A percentile compares a stretch with the other conserved stretches of the same genome.
phyloP scores from a whole-genome alignment of 768 basidiomycete genomes.

The Postia placenta region DNA sequence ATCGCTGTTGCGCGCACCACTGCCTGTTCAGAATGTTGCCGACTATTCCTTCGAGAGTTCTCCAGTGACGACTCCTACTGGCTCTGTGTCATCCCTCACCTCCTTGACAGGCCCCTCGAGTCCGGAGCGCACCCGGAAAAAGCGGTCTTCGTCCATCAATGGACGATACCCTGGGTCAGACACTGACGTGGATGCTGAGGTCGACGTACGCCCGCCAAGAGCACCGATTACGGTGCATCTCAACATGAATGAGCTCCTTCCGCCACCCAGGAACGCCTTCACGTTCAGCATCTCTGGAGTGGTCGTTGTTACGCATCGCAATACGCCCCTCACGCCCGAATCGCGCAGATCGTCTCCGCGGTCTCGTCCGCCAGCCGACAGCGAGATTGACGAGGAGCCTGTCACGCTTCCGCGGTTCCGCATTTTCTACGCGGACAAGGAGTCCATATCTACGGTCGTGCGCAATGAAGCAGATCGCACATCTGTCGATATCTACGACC shows the following conservation, averaged over 20 bases:
- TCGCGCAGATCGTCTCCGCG: slow-evolving; percentile 12
- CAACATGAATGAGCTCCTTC: slow-evolving; percentile 73
- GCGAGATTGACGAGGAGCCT: slow-evolving; percentile 37
- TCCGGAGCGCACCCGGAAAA: slow-evolving; percentile 28
- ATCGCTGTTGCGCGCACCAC: slow-evolving; percentile 70
- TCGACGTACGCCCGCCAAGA: slow-evolving; percentile 37
- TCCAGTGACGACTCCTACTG: slow-evolving; percentile 46
- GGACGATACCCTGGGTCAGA: slow-evolving; percentile 14
- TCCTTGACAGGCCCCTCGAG: slow-evolving; percentile 31
- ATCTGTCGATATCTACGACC: slow-evolving; percentile 57
- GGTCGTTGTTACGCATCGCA: slow-evolving; percentile 49
- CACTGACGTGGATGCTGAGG: slow-evolving; percentile 19
- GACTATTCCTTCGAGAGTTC: slow-evolving; percentile 76
- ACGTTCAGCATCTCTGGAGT: slow-evolving; percentile 62
- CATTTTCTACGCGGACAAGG: slow-evolving; percentile 60
- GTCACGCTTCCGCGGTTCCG: slow-evolving; percentile 63
- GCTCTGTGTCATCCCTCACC: slow-evolving; percentile 28
- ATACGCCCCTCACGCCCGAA: slow-evolving; percentile 8
- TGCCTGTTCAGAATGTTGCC: slow-evolving; percentile 55
- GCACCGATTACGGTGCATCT: slow-evolving; percentile 67
- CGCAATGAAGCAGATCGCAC: slow-evolving; percentile 50
- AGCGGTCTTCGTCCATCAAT: slow-evolving; percentile 32
- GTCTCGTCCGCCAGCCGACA: slow-evolving; percentile 14
- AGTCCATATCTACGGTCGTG: slow-evolving; percentile 51
- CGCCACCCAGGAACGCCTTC: slow-evolving; percentile 58